Conservation (phyloP, 2,329 filamentous ascomycete species). For the Rhynchosporium secalis region DNA sequence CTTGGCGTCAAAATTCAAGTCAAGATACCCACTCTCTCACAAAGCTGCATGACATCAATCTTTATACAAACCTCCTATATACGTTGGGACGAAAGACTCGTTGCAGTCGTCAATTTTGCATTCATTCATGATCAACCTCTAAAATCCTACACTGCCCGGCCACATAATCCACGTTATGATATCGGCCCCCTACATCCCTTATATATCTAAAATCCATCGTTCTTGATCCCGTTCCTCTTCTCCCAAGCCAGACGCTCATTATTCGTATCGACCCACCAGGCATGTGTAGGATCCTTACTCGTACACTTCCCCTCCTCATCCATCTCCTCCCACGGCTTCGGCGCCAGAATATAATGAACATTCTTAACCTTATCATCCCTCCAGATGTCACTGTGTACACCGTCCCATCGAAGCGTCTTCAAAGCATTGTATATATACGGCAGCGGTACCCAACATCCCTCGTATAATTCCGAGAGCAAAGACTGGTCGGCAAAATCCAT, state of each 20-base stretch:
- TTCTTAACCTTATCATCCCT: constrained; percentile 59
- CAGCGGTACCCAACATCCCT: constrained; percentile 56
- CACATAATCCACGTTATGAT: background rate
- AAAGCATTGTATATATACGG: constrained; percentile 64
- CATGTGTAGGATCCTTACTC: constrained; percentile 47
- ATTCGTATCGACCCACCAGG: constrained; percentile 58
- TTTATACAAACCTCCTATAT: background rate
- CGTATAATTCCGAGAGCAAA: constrained; percentile 56
- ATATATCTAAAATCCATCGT: constrained; percentile 33
- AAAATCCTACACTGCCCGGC: background rate
- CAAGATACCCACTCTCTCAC: constrained; percentile 29
- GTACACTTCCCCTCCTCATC: constrained; percentile 46
- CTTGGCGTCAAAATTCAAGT: constrained; percentile 15
- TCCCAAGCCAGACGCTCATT: constrained; percentile 40
- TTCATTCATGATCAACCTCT: no score
- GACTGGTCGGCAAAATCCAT: constrained; percentile 62
- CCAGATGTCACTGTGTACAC: constrained; percentile 58
- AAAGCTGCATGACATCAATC: background rate
- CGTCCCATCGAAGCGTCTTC: constrained; percentile 57
- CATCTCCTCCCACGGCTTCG: constrained; percentile 62
- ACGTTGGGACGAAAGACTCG: background rate
- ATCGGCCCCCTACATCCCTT: background rate
- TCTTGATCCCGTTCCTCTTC: constrained; percentile 39
- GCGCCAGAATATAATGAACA: constrained; percentile 60
- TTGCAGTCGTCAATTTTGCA: background rate